Evolutionary conservation across 768 basidiomycete genomes (phyloP).

Genomic region (Podaxis mareebaensis): DNA sequence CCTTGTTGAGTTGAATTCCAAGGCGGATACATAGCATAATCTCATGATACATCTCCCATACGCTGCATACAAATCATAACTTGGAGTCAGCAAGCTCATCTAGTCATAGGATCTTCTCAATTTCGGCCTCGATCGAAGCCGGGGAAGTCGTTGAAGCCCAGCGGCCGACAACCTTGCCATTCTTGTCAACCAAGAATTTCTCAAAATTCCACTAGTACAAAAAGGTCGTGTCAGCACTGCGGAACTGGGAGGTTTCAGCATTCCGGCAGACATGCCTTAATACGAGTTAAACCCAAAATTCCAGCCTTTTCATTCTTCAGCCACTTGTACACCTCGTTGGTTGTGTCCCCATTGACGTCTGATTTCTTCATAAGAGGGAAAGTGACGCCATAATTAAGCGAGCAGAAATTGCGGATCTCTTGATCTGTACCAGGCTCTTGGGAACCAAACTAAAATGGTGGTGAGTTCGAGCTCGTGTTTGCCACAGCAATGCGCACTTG

Average conservation of each 20-base stretch:
- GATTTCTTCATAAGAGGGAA: conserved; percentile 94
- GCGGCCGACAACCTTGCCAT: conserved; percentile 72
- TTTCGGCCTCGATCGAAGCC: conserved; percentile 57
- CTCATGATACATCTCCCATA: not conserved
- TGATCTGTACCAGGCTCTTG: conserved; percentile 86
- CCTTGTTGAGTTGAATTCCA: not conserved
- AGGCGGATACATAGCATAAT: not conserved
- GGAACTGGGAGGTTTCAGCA: not conserved
- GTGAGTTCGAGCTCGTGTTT: not conserved
- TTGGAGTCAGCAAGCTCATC: not conserved
- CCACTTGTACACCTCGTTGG: conserved; percentile 85
- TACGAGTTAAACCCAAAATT: conserved; percentile 65
- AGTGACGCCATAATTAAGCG: conserved; percentile 81
- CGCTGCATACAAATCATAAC: not conserved
- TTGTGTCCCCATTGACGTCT: conserved; percentile 86
- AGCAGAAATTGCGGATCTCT: conserved; percentile 74
- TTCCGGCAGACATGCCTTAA: conserved; percentile 55
- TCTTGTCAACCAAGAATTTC: conserved; percentile 81
- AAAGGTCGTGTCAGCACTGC: not conserved
- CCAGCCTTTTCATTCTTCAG: conserved; percentile 81
- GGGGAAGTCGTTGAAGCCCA: conserved; percentile 81
- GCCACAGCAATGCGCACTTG: conserved; percentile 48
- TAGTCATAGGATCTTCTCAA: conserved; percentile 50
- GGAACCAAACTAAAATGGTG: conserved; percentile 61
- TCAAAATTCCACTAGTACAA: conserved; percentile 81